Conservation (phyloP, 495 filamentous ascomycete species). For the Cladorrhinum samala region DNA sequence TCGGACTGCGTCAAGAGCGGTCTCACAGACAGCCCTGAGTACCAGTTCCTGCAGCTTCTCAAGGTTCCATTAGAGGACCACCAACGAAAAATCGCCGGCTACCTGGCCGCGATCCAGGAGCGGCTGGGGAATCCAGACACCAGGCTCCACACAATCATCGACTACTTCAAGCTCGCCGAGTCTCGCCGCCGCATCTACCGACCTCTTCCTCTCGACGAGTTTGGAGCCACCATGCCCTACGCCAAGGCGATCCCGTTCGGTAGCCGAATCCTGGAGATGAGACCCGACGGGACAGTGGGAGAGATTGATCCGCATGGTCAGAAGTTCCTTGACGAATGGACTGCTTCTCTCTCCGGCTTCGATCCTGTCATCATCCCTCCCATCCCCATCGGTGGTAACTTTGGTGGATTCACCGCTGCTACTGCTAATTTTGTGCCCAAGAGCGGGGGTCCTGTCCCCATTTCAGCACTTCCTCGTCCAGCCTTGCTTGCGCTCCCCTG, state of each 20-base stretch:
- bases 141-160: not conserved
- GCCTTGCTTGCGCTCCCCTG: not conserved
- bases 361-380: not conserved
- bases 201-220: not conserved
- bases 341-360: not conserved
- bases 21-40: slow-evolving; percentile 2
- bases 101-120: not conserved
- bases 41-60: slow-evolving; percentile 5
- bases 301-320: not conserved
- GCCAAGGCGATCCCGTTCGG: not conserved
- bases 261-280: not conserved
- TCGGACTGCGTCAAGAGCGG: not conserved
- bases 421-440: too few relatives aligned
- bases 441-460: not conserved
- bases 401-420: too few relatives aligned
- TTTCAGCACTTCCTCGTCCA: not conserved
- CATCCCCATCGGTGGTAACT: too few relatives aligned
- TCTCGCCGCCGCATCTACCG: slow-evolving; percentile 6
- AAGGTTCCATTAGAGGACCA: not conserved
- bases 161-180: slow-evolving; percentile 1
- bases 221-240: slow-evolving; percentile 1
- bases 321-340: not conserved
- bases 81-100: not conserved
- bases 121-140: not conserved
- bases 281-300: not conserved